phyloP scores from a whole-genome alignment of 108 stramenopile genomes.

The Hondaea fermentalgiana region DNA sequence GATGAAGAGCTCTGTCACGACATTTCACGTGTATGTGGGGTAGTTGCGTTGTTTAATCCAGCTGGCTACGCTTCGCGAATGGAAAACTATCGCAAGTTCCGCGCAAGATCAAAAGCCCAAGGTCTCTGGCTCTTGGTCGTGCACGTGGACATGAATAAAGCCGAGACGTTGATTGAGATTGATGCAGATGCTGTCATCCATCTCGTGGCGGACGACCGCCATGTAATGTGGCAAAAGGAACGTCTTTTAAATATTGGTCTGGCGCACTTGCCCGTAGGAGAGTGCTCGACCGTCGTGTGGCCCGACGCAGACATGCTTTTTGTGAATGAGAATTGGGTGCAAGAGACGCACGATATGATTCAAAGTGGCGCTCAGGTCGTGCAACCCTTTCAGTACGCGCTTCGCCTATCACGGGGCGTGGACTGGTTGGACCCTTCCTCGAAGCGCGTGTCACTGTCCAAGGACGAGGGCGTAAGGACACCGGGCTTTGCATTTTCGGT shows the following conservation, averaged over 20 bases:
- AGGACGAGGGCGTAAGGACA: background rate
- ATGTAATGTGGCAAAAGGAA: background rate
- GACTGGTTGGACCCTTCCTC: background rate
- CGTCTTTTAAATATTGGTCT: background rate
- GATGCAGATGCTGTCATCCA: background rate
- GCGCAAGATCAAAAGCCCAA: background rate
- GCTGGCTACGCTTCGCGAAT: background rate
- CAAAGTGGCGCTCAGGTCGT: background rate
- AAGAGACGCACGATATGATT: background rate
- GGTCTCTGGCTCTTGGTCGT: background rate
- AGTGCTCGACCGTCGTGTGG: background rate
- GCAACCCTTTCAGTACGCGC: background rate
- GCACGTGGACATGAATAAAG: background rate
- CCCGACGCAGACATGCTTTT: conserved; percentile 2
- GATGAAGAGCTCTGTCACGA: too few relatives aligned
- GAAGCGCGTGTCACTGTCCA: background rate
- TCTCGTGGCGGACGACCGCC: background rate
- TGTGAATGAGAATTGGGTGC: background rate
- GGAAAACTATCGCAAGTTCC: background rate
- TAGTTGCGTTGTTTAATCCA: background rate
- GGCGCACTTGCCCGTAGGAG: background rate
- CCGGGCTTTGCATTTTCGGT: background rate
- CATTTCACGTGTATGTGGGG: background rate
- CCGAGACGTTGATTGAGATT: background rate
- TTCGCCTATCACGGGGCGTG: background rate